Conservation (phyloP, 805 yeast genomes). For the Candida koratica region DNA sequence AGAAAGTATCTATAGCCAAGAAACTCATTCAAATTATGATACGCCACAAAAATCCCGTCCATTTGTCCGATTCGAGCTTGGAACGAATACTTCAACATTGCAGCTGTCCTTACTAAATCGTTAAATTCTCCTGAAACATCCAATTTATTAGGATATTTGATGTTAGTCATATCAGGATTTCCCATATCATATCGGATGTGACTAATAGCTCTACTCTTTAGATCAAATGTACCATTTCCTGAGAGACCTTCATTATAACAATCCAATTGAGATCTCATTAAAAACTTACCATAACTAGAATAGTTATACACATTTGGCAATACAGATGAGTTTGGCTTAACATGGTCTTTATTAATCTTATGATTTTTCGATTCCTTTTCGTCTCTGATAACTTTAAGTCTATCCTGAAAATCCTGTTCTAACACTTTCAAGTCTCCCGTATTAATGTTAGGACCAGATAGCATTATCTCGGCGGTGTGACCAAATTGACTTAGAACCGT, state of each 20-base stretch:
- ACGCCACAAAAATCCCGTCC: conserved; percentile 95
- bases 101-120: conserved; percentile 68
- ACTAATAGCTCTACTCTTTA: conserved; percentile 87
- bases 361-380: neutral
- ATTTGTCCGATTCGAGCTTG: conserved; percentile 94
- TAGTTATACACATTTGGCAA: conserved; percentile 58
- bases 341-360: neutral
- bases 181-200: conserved; percentile 75
- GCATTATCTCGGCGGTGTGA: conserved; percentile 68
- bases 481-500: conserved; percentile 72
- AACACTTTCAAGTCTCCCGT: neutral
- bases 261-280: conserved; percentile 89
- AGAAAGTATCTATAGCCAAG: conserved; percentile 92
- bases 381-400: neutral
- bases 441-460: conserved; percentile 39
- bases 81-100: conserved; percentile 76
- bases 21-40: conserved; percentile 73
- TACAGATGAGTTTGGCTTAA: conserved; percentile 1
- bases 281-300: conserved; percentile 60
- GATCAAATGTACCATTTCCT: conserved; percentile 87
- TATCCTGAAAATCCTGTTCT: conserved; percentile 1
- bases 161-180: conserved; percentile 49
- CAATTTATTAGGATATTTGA: conserved; percentile 6
- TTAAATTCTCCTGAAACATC: conserved; percentile 44
- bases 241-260: conserved; percentile 74